These are phyloP conservation scores for Gossypium aridum DNA, from an alignment of 441 rosid species.

Conservation along the genomic window DNA sequence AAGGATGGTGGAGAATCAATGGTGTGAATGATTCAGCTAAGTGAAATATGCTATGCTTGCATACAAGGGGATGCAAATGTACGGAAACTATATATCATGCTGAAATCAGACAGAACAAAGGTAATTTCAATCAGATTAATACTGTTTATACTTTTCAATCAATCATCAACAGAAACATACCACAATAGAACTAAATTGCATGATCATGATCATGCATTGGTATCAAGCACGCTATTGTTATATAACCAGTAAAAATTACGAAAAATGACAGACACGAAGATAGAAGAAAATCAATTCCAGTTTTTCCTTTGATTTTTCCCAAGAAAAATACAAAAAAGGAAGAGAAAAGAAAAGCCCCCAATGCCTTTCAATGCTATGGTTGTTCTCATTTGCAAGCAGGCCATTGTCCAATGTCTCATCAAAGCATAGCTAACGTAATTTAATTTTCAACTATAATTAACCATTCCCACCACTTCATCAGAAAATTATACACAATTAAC, in stretches of 20 bases:
- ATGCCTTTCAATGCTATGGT: constrained; percentile 3
- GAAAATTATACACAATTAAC: background rate
- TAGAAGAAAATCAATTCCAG: background rate
- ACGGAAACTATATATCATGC: background rate
- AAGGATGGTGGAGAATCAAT: background rate
- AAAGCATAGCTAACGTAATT: background rate
- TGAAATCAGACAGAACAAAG: background rate
- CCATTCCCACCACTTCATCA: background rate
- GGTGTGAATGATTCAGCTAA: background rate
- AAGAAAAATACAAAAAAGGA: background rate
- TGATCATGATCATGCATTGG: background rate
- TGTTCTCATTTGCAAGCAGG: background rate
- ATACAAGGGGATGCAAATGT: background rate
- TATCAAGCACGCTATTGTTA: background rate
- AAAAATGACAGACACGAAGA: background rate
- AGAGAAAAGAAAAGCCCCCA: background rate
- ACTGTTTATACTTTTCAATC: background rate
- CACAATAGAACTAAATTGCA: background rate
- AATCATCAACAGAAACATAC: background rate
- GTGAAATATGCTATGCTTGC: background rate
- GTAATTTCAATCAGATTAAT: background rate
- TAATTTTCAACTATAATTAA: background rate
- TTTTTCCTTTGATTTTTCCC: background rate
- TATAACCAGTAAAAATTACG: background rate
- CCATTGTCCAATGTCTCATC: background rate